These are phyloP conservation scores for Madurella mycetomatis DNA, from an alignment of 2,329 filamentous ascomycete species.

Conservation along the genomic window DNA sequence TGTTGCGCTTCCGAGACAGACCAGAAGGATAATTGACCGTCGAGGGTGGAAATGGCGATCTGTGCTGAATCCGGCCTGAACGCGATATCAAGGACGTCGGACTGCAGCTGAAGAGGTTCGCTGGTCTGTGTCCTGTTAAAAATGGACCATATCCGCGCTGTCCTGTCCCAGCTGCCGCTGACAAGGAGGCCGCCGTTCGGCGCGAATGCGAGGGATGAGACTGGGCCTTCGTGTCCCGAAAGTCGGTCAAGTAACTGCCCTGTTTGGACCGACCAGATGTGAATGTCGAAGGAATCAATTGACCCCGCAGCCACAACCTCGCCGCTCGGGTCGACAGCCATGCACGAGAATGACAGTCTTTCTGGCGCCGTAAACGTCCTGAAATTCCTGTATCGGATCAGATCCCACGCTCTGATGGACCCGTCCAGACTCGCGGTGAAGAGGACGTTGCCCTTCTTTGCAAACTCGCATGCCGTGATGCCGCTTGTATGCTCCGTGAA, in stretches of 20 bases:
- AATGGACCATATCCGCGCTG: conserved; percentile 92
- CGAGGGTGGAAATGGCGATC: conserved; percentile 84
- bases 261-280: conserved; percentile 98
- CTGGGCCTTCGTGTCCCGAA: conserved; percentile 88
- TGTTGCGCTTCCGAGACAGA: conserved; percentile 83
- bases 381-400: conserved; percentile 95
- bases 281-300: conserved; percentile 92
- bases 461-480: conserved; percentile 91
- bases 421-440: conserved; percentile 95
- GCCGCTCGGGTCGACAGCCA: conserved; percentile 94
- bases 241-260: conserved; percentile 89
- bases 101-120: conserved; percentile 86
- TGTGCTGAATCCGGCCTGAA: conserved; percentile 88
- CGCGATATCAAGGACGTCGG: conserved; percentile 82
- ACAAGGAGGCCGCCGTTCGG: conserved; percentile 79
- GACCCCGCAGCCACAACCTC: conserved; percentile 95
- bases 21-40: conserved; percentile 95
- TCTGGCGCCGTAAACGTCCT: conserved; percentile 93
- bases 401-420: conserved; percentile 90
- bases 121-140: conserved; percentile 92
- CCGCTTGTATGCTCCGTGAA: conserved; percentile 96
- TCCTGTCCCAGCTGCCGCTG: conserved; percentile 95
- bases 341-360: conserved; percentile 83
- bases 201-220: conserved; percentile 83
- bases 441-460: conserved; percentile 89